Evolutionary conservation across 306 rosid genomes (phyloP).

Genomic region (Comarum palustre): DNA sequence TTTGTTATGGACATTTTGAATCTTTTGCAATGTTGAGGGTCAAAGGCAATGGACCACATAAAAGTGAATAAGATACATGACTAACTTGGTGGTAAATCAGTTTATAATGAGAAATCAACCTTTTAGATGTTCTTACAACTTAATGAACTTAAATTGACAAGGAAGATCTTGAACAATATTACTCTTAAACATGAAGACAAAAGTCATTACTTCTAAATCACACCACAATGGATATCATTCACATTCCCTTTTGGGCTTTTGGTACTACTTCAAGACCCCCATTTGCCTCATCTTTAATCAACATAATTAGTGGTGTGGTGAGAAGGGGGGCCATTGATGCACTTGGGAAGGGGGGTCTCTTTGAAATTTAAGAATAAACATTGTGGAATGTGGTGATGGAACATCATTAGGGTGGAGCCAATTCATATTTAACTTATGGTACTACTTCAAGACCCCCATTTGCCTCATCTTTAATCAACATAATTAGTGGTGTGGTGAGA

Average conservation of each 20-base stretch:
- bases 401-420: too few relatives aligned
- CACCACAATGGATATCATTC: not conserved
- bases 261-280: conserved; percentile 25
- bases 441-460: conserved; percentile 26
- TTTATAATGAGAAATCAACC: not conserved
- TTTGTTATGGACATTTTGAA: not conserved
- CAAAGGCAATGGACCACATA: not conserved
- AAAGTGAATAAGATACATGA: not conserved
- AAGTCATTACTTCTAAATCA: not conserved
- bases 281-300: conserved; percentile 44
- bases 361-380: conserved; percentile 32
- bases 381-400: conserved; percentile 46
- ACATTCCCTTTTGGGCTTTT: conserved; percentile 15
- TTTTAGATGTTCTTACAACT: not conserved
- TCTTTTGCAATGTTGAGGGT: not conserved
- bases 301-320: conserved; percentile 45
- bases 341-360: conserved; percentile 39
- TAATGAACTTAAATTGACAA: not conserved
- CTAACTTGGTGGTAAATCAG: not conserved
- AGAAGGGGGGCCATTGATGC: conserved; percentile 40
- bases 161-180: not conserved
- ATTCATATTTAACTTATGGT: too few relatives aligned
- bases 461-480: conserved; percentile 51
- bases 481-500: conserved; percentile 39
- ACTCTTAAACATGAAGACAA: not conserved